phyloP scores from a whole-genome alignment of 805 yeast genomes.

The Wickerhamiella lipophila region DNA sequence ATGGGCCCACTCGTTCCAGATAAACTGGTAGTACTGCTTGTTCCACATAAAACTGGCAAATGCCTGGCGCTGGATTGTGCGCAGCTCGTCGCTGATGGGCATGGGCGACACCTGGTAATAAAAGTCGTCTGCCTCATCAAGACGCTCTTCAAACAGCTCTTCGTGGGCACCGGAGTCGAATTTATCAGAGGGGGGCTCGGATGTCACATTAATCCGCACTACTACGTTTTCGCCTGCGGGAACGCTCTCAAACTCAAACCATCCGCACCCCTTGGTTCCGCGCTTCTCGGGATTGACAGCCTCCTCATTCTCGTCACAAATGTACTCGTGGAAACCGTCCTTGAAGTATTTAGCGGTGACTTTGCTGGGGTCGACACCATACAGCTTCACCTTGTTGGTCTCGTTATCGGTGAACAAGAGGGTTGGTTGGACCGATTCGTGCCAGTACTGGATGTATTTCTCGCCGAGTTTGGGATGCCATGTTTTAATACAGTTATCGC shows the following conservation, averaged over 20 bases:
- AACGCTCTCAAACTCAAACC: conserved; percentile 66
- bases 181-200: conserved; percentile 21
- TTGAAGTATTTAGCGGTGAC: conserved; percentile 46
- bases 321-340: conserved; percentile 82
- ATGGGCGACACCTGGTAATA: conserved; percentile 80
- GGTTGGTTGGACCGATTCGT: conserved; percentile 58
- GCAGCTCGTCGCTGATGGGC: conserved; percentile 65
- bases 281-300: conserved; percentile 55
- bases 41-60: conserved; percentile 91
- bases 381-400: conserved; percentile 60
- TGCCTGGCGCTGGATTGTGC: conserved; percentile 83
- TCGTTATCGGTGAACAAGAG: conserved; percentile 82
- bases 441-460: conserved; percentile 43
- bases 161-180: conserved; percentile 69
- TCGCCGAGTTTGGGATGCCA: conserved; percentile 59
- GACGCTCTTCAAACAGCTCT: conserved; percentile 50
- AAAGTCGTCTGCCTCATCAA: conserved; percentile 83
- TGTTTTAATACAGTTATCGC: conserved; percentile 41
- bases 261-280: conserved; percentile 81
- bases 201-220: conserved; percentile 45
- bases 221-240: conserved; percentile 83
- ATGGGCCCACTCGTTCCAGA: conserved; percentile 72
- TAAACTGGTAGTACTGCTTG: conserved; percentile 78
- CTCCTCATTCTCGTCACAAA: conserved; percentile 45
- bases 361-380: conserved; percentile 41